Percentiles rank a stretch among this genome's conserved stretches.
Evolutionary conservation across 2,329 filamentous ascomycete genomes (phyloP).

Genomic region (Ophiostoma piceae): DNA sequence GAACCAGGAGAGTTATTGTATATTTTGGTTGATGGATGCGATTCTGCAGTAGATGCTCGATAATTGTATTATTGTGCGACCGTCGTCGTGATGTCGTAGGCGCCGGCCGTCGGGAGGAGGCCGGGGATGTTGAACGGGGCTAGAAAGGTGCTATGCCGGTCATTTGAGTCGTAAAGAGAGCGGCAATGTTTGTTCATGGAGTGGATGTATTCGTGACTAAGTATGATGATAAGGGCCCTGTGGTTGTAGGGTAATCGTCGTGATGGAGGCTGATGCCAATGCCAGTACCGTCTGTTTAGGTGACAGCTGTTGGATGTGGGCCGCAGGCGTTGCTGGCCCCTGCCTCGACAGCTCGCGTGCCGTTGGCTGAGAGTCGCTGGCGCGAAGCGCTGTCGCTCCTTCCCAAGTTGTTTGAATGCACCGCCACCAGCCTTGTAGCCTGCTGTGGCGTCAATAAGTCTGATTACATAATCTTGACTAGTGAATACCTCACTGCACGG

Average conservation of each 20-base stretch:
- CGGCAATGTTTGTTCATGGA: not conserved
- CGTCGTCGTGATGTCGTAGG: not conserved
- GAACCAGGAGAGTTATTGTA: not conserved
- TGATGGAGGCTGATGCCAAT: not conserved
- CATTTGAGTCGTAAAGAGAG: not conserved
- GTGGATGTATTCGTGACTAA: not conserved
- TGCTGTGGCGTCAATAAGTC: not conserved
- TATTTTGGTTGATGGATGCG: not conserved
- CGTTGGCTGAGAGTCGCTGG: slow-evolving; percentile 1
- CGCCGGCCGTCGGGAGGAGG: not conserved
- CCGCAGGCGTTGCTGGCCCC: not conserved
- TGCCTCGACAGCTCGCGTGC: not conserved
- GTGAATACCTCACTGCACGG: not conserved
- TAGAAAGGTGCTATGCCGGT: not conserved
- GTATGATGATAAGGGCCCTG: not conserved
- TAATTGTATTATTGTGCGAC: not conserved
- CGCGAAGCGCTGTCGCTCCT: not conserved
- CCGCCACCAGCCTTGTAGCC: slow-evolving; percentile 15
- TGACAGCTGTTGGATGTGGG: not conserved
- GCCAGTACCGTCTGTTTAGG: not conserved
- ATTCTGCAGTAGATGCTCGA: not conserved
- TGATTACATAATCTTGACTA: not conserved
- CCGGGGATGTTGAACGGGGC: not conserved
- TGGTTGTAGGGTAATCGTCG: not conserved
- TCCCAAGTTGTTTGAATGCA: not conserved